phyloP scores from a whole-genome alignment of 495 filamentous ascomycete genomes.

The Cairneyella variabilis region DNA sequence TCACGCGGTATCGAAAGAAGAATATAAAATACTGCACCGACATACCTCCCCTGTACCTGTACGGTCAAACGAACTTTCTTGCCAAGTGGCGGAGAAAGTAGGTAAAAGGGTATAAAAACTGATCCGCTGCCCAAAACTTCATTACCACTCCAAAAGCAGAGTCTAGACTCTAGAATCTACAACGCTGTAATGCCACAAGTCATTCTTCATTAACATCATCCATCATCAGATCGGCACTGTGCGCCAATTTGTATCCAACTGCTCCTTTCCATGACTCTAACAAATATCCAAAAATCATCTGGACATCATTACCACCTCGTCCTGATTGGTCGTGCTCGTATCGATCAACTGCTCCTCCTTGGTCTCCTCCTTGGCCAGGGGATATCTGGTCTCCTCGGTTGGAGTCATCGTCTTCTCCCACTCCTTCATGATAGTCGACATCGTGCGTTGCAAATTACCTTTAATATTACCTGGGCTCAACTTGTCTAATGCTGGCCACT shows the following conservation, averaged over 20 bases:
- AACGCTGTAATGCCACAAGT: background rate
- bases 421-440: constrained; percentile 63
- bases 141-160: too few species aligned
- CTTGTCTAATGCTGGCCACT: constrained; percentile 61
- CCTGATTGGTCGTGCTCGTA: background rate
- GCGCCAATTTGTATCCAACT: too few species aligned
- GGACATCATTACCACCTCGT: constrained; percentile 8
- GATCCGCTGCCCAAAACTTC: too few species aligned
- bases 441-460: constrained; percentile 53
- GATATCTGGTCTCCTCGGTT: constrained; percentile 9
- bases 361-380: background rate
- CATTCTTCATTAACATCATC: constrained; percentile 6
- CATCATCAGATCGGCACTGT: background rate
- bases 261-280: background rate
- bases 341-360: background rate
- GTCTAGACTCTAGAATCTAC: background rate
- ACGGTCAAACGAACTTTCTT: too few species aligned
- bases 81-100: too few species aligned
- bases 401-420: constrained; percentile 51
- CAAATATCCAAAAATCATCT: background rate
- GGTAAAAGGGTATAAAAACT: too few species aligned
- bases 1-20: too few species aligned
- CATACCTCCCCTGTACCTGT: too few species aligned
- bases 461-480: constrained; percentile 53
- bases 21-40: too few species aligned